A percentile compares a stretch with the other conserved stretches of the same genome.
These are phyloP conservation scores for Diaporthe caulivora DNA, from an alignment of 2,329 filamentous ascomycete species.

Conservation along the genomic window DNA sequence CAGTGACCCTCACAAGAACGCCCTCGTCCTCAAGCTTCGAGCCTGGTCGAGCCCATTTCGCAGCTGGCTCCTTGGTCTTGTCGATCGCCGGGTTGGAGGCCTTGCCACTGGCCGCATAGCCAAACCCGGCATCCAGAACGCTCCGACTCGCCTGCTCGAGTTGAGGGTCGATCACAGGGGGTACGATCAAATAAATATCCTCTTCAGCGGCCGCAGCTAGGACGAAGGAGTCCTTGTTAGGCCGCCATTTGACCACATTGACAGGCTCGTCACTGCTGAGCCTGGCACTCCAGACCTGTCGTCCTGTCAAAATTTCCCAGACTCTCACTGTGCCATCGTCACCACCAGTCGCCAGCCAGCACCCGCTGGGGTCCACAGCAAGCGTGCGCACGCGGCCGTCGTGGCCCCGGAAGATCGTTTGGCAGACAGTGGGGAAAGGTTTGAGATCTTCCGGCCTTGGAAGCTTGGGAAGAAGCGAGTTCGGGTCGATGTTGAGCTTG, in stretches of 20 bases:
- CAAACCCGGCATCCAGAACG: conserved; percentile 89
- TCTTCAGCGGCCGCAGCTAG: conserved; percentile 88
- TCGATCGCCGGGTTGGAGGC: conserved; percentile 63
- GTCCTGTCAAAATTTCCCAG: conserved; percentile 88
- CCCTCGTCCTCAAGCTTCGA: conserved; percentile 80
- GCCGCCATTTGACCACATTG: conserved; percentile 90
- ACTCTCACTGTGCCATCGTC: conserved; percentile 93
- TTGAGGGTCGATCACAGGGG: conserved; percentile 77
- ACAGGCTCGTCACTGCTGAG: conserved; percentile 84
- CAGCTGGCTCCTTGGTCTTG: conserved; percentile 78
- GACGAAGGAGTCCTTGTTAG: conserved; percentile 82
- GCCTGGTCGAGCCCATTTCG: conserved; percentile 86
- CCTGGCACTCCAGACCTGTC: conserved; percentile 87
- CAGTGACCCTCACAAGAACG: conserved; percentile 83
- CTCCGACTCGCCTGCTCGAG: conserved; percentile 81
- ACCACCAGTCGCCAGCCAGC: conserved; percentile 90
- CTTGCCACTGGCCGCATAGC: conserved; percentile 79
- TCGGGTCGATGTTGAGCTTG: conserved; percentile 96
- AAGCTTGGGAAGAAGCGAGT: conserved; percentile 90
- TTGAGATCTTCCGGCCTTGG: conserved; percentile 93
- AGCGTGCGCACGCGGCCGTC: conserved; percentile 88
- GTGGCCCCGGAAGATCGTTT: conserved; percentile 89
- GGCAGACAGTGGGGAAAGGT: conserved; percentile 92
- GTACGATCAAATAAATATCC: conserved; percentile 86
- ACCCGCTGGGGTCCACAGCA: conserved; percentile 85